Evolutionary conservation across 2,329 filamentous ascomycete species (phyloP).

Genomic region (Hypoxylon sp.): DNA sequence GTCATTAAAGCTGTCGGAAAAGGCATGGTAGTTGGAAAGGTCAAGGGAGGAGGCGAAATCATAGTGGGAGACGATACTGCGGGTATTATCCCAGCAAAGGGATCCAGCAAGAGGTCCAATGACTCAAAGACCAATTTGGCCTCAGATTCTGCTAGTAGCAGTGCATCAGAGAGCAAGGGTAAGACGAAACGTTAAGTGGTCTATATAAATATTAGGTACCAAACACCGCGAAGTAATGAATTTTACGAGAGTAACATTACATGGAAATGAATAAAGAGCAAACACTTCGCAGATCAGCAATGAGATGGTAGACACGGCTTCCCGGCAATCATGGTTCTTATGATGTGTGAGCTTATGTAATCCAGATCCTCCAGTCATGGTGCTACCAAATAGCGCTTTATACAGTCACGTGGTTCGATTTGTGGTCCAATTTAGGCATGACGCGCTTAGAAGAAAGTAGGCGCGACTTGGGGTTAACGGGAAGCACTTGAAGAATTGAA

Average conservation of each 20-base stretch:
- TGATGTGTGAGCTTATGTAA: conserved; percentile 5
- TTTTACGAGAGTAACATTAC: conserved; percentile 13
- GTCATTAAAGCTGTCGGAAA: conserved; percentile 96
- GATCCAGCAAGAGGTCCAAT: conserved; percentile 40
- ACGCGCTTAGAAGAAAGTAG: conserved; percentile 35
- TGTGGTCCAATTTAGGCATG: conserved; percentile 20
- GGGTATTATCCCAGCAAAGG: conserved; percentile 44
- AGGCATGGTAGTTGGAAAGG: conserved; percentile 91
- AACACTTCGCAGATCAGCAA: conserved; percentile 9
- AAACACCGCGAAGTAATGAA: conserved; percentile 6
- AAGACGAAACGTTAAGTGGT: conserved; percentile 39
- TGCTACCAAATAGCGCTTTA: neutral
- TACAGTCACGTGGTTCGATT: conserved; percentile 27
- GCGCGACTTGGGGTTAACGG: conserved; percentile 24
- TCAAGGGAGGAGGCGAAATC: conserved; percentile 80
- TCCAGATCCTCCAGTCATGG: neutral
- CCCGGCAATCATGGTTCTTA: neutral
- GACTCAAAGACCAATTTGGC: conserved; percentile 36
- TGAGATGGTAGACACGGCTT: neutral
- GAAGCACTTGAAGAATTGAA: conserved; percentile 8
- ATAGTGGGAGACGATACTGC: conserved; percentile 76
- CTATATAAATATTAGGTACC: neutral
- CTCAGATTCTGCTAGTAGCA: conserved; percentile 46
- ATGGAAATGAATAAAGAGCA: conserved; percentile 4
- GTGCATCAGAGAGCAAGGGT: conserved; percentile 42